Base-by-base conservation (phyloP, 2,329 filamentous ascomycete species). In the Neonectria neomacrospora region DNA sequence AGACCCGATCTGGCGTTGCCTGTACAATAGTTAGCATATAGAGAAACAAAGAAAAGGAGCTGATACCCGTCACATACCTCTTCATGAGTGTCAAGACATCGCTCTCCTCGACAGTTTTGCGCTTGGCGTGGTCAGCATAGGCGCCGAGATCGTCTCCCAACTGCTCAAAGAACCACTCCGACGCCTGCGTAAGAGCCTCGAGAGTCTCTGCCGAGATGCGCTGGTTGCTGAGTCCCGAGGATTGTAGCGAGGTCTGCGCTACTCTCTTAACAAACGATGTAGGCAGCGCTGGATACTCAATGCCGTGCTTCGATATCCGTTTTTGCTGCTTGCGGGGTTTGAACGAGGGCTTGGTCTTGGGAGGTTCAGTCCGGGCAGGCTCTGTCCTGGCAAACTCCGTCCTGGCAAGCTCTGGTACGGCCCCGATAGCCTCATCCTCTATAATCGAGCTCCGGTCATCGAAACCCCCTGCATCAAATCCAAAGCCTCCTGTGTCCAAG, bases 161-260 rank as follows among this genome's bases (percentile, higher is more conserved):
- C 77, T 97, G 94, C 79, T 96, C 93, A 76, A 97, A 97, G 77
- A 94, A 97, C 91, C 93, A 96, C 65, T 96, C 92, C 3, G 92
- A 92, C 1, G 93, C 92, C 75, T 93, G 90, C 72, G 90, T 89
- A 57, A 97, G 88, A 5, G 90, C 90, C 30, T 86, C 85, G 39
- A 97, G 80, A 2, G 91, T 90, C 54, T 96, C 92, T 48, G 91
- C 88, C 61, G 85, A 88, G 50, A 97, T 86, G 68, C 90, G 92
- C 5, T 87, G 81, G 70, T 90, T 92, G 69, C 85, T 85, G 10
- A 85, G 82, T 20, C 89, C 88, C 47, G 89, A 87, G 4, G 87
- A 87, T 70, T 89, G 88, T 20, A 91, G 86, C 72, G 93, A 92
- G 1, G 86, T 90, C 34, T 89, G 90, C 8, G 90, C 90, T 2